Percentiles rank a stretch among this genome's conserved stretches.
Conservation (phyloP, 2,329 filamentous ascomycete genomes). For the Talaromyces sp. region DNA sequence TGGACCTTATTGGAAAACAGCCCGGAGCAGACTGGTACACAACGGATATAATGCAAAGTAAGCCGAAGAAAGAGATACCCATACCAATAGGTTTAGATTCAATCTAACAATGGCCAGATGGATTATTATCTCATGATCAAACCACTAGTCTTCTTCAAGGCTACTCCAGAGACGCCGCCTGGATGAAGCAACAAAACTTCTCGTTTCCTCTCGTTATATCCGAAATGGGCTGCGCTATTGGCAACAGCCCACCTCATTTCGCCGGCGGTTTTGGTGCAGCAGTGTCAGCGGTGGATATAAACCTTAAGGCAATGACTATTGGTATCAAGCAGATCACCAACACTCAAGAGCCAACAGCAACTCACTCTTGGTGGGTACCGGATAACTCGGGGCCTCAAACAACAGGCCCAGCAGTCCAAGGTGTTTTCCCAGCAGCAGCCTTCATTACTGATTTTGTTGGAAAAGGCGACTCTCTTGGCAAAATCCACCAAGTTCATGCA, state of each 20-base stretch:
- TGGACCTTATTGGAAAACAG: neutral
- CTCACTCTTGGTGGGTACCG: conserved; percentile 20
- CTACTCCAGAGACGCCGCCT: neutral
- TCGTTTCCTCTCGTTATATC: conserved; percentile 8
- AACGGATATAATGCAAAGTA: neutral
- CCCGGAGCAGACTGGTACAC: neutral
- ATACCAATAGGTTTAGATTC: neutral
- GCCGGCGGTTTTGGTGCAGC: conserved; percentile 12
- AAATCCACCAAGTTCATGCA: neutral
- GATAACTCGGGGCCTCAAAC: conserved; percentile 7
- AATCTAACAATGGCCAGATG: neutral
- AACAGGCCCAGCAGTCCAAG: conserved; percentile 20
- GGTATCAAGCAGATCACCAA: conserved; percentile 21
- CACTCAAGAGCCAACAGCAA: conserved; percentile 17
- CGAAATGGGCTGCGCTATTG: conserved; percentile 6
- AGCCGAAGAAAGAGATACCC: neutral
- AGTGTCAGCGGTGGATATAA: conserved; percentile 17
- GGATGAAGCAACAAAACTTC: neutral
- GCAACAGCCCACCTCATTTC: neutral
- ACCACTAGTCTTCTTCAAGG: neutral
- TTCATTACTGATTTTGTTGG: conserved; percentile 26
- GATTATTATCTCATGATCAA: neutral
- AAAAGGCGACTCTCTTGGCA: conserved; percentile 7
- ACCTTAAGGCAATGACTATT: conserved; percentile 17
- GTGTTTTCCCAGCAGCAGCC: conserved; percentile 15